Percentiles rank a stretch among this genome's conserved stretches.
Conservation (phyloP, 2,329 filamentous ascomycete genomes). For the Fusarium phyllophilum region DNA sequence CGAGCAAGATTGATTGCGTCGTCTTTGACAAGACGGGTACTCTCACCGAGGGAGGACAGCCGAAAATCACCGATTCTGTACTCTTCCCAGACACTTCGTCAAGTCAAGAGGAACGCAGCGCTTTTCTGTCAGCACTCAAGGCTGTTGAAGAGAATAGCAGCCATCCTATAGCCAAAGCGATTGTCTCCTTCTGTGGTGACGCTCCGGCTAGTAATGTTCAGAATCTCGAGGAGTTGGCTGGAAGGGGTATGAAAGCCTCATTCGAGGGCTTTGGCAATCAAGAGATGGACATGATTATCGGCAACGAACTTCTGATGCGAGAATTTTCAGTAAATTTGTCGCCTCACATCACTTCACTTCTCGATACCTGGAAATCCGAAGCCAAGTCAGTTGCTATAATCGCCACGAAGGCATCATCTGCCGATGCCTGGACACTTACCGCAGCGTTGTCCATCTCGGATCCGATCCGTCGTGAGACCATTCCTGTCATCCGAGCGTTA, state of each 20-base stretch:
- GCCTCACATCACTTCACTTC: constrained; percentile 45
- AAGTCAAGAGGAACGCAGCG: constrained; percentile 39
- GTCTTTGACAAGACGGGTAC: constrained; percentile 93
- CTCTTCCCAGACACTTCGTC: constrained; percentile 50
- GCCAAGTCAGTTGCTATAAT: constrained; percentile 73
- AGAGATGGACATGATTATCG: constrained; percentile 67
- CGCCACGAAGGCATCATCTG: constrained; percentile 53
- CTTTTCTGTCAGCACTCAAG: constrained; percentile 65
- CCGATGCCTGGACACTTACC: constrained; percentile 60
- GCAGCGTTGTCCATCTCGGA: constrained; percentile 83
- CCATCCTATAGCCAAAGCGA: constrained; percentile 78
- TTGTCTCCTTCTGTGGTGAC: constrained; percentile 69
- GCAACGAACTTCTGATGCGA: constrained; percentile 77
- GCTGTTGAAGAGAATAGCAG: constrained; percentile 76
- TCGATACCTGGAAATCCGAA: constrained; percentile 68
- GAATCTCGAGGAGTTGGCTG: constrained; percentile 73
- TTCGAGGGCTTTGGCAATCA: constrained; percentile 34
- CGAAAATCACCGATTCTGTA: constrained; percentile 69
- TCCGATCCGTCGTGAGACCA: constrained; percentile 79
- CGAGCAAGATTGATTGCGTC: constrained; percentile 79
- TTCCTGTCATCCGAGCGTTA: constrained; percentile 71
- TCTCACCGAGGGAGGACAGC: constrained; percentile 77
- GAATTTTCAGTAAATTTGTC: constrained; percentile 58
- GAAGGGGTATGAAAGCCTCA: constrained; percentile 73
- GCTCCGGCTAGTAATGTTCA: constrained; percentile 49